Evolutionary conservation across 2,329 filamentous ascomycete species (phyloP).

Genomic region (Ceratocystis albifundus): DNA sequence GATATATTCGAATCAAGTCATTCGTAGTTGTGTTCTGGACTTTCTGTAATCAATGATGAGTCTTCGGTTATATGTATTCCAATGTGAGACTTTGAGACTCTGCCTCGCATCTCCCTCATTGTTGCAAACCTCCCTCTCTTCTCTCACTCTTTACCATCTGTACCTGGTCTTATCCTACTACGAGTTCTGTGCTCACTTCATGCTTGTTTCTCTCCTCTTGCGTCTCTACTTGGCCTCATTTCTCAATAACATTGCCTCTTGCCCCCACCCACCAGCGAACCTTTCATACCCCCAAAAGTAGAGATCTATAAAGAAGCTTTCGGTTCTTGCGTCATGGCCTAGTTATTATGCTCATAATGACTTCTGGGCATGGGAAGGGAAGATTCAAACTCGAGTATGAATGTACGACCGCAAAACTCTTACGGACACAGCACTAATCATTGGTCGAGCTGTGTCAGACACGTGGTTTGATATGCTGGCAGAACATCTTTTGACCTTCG

Average conservation of each 20-base stretch:
- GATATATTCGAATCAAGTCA: too few relatives aligned
- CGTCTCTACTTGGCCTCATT: too few relatives aligned
- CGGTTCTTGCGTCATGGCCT: not conserved
- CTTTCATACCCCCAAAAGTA: not conserved
- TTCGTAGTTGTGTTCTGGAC: too few relatives aligned
- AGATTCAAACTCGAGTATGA: not conserved
- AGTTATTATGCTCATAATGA: not conserved
- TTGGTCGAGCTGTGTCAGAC: not conserved
- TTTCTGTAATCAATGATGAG: too few relatives aligned
- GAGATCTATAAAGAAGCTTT: not conserved
- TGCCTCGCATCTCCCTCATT: too few relatives aligned
- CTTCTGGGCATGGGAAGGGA: not conserved
- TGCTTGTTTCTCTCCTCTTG: too few relatives aligned
- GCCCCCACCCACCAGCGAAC: slow-evolving; percentile 5
- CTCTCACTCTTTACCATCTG: too few relatives aligned
- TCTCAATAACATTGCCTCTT: not conserved
- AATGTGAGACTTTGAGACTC: too few relatives aligned
- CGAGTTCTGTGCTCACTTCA: too few relatives aligned
- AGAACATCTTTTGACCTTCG: slow-evolving; percentile 9
- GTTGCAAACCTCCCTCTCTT: too few relatives aligned
- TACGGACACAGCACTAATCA: not conserved
- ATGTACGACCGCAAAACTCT: not conserved
- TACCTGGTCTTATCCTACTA: too few relatives aligned
- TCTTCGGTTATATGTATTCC: too few relatives aligned
- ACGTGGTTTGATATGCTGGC: slow-evolving; percentile 12